Conservation (phyloP, 768 basidiomycete genomes). For the Cubamyces sp. region DNA sequence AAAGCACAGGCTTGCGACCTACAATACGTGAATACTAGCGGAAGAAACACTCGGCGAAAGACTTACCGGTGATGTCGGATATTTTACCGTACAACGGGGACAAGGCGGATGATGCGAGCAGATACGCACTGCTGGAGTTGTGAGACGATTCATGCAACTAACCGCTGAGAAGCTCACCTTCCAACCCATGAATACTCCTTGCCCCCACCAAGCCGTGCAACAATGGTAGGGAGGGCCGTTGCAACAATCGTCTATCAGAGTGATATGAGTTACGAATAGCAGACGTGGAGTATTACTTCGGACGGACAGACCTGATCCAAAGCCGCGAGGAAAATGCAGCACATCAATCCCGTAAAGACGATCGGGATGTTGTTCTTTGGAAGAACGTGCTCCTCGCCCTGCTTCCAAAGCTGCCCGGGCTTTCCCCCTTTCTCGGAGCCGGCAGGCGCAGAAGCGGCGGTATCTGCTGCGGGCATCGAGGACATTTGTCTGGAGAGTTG, state of each 20-base stretch:
- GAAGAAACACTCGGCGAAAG: constrained; percentile 31
- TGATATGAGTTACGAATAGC: background rate
- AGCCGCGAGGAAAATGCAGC: constrained; percentile 47
- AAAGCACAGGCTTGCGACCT: constrained; percentile 74
- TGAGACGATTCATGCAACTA: background rate
- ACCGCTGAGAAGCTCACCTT: constrained; percentile 31
- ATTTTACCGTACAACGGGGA: constrained; percentile 80
- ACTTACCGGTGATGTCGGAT: constrained; percentile 54
- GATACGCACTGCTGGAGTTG: constrained; percentile 57
- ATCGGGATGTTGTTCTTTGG: constrained; percentile 46
- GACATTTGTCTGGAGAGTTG: no score
- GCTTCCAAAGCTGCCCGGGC: constrained; percentile 43
- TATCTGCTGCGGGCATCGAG: no score
- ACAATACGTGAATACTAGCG: constrained; percentile 5
- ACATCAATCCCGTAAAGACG: constrained; percentile 50
- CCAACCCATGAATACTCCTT: constrained; percentile 55
- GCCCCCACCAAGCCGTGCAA: constrained; percentile 47
- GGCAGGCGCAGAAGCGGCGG: no score
- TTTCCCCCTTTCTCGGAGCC: no score
- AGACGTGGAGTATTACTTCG: background rate
- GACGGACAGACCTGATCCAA: constrained; percentile 43
- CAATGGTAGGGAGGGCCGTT: constrained; percentile 57
- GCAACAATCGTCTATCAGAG: constrained; percentile 46
- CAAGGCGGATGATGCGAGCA: constrained; percentile 68
- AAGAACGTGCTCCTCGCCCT: constrained; percentile 43